These are phyloP conservation scores for Bipolaris cookei DNA, from an alignment of 2,329 filamentous ascomycete species.

Conservation along the genomic window DNA sequence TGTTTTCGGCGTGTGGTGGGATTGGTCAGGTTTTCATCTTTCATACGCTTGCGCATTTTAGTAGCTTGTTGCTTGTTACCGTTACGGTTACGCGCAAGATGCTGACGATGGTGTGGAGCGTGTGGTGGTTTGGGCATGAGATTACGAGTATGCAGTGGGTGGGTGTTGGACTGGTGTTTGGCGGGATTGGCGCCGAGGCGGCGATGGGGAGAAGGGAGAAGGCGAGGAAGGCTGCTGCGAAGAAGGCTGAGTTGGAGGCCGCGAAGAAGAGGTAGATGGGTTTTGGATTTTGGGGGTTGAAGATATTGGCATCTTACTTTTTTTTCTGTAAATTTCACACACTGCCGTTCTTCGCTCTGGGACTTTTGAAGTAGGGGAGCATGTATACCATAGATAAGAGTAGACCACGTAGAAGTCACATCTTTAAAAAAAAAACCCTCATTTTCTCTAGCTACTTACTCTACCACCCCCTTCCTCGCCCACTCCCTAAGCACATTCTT, in stretches of 20 bases:
- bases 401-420: no score
- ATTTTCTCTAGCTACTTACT: not conserved
- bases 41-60: constrained; percentile 92
- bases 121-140: constrained; percentile 90
- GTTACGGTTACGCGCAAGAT: constrained; percentile 98
- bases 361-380: not conserved
- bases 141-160: constrained; percentile 91
- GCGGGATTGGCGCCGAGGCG: constrained; percentile 90
- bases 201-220: constrained; percentile 83
- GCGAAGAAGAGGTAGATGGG: constrained; percentile 14
- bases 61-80: constrained; percentile 88
- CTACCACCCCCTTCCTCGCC: constrained; percentile 64
- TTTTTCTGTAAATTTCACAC: not conserved
- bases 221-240: constrained; percentile 74
- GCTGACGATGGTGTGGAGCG: constrained; percentile 97
- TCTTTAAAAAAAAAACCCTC: not conserved
- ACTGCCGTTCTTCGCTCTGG: not conserved
- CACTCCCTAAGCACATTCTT: constrained; percentile 92
- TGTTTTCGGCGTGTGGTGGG: constrained; percentile 88
- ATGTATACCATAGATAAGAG: not conserved
- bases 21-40: constrained; percentile 95
- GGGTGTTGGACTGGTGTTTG: constrained; percentile 90
- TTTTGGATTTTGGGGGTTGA: no score
- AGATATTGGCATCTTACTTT: not conserved
- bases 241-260: constrained; percentile 40